A percentile compares a stretch with the other conserved stretches of the same genome.
Conservation (phyloP, 106 monocot genomes). For the Phalaenopsis equestris region DNA sequence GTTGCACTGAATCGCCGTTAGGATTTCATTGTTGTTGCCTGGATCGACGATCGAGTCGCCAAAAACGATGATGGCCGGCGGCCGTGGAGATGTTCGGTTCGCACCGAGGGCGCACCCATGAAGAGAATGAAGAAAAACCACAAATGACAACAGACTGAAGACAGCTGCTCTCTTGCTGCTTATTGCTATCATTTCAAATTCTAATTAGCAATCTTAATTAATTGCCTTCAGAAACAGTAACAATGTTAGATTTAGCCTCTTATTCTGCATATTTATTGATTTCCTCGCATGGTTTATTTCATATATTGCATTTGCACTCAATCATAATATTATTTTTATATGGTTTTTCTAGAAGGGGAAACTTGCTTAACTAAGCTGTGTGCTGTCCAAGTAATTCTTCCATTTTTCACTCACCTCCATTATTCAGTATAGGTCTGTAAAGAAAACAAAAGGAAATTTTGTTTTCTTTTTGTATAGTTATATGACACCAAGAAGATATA, state of each 20-base stretch:
- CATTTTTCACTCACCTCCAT: background rate
- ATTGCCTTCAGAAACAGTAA: background rate
- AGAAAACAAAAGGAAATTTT: background rate
- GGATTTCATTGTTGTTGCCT: constrained; percentile 68
- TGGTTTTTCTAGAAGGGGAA: background rate
- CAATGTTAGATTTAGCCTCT: background rate
- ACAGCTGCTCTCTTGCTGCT: background rate
- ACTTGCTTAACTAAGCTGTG: background rate
- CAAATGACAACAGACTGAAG: background rate
- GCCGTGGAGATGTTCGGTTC: background rate
- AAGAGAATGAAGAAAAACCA: background rate
- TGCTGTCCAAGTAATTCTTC: background rate
- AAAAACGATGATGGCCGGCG: constrained; percentile 51
- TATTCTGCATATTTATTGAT: background rate
- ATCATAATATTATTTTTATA: background rate
- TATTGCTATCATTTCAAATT: background rate
- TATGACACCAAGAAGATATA: no score
- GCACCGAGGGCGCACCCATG: background rate
- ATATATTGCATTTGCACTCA: background rate
- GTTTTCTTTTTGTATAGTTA: no score
- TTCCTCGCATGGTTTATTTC: background rate
- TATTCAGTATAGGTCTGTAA: background rate
- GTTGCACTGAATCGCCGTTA: constrained; percentile 46
- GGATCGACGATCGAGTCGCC: constrained; percentile 89
- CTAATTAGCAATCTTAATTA: background rate